Base-by-base conservation (phyloP, 2,329 filamentous ascomycete genomes). In the Fusarium paranaense region DNA sequence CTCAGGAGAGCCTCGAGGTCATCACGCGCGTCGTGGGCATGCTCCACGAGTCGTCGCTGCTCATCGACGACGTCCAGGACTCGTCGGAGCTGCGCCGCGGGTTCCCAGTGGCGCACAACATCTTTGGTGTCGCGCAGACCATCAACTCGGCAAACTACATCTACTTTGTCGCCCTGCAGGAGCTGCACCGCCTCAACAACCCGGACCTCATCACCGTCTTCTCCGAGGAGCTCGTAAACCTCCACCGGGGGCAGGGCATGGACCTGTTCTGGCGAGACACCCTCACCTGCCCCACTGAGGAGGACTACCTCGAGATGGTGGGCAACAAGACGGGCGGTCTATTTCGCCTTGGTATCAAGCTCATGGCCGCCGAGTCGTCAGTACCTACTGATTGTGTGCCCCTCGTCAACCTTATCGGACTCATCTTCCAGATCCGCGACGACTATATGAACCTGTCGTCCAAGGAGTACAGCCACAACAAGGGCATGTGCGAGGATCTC, bases 301-400 rank as follows among this genome's bases (percentile, higher is more conserved):
- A 95, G 75, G 94, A 97, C 83, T 97, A 97, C 83, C 89, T 97
- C n/a, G 93, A 97, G 81, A 97, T 97, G 95, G 94, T 97, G 13
- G 90, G 90, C 77, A 95, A 97, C 85, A 97, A 97, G 85, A 97
- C 95, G 0, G 95, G 94, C 62, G 95, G 95, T 0, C 87, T 98
- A 2, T 97, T 97, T 86, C 89, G 94, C 45, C 85, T 97, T 11
- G 94, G 93, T 45, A 92, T 97, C 81, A 95, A 95, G 84, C 88
- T 97, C 33, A 97, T 97, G 94, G 94, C 96, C 82, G 93, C 92
- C 63, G 93, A 95, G 83, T 89, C 88, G 18, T 78, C 79, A 33
- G 80, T 83, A 20, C 78, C 78, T n/a, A 81, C 88, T 32, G 93
- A 96, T 85, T 96, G 93, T 83, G 90, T 95, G 37, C 92, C 94